These are phyloP conservation scores for Diaporthe sp. DNA, from an alignment of 2,329 filamentous ascomycete species.

Conservation along the genomic window DNA sequence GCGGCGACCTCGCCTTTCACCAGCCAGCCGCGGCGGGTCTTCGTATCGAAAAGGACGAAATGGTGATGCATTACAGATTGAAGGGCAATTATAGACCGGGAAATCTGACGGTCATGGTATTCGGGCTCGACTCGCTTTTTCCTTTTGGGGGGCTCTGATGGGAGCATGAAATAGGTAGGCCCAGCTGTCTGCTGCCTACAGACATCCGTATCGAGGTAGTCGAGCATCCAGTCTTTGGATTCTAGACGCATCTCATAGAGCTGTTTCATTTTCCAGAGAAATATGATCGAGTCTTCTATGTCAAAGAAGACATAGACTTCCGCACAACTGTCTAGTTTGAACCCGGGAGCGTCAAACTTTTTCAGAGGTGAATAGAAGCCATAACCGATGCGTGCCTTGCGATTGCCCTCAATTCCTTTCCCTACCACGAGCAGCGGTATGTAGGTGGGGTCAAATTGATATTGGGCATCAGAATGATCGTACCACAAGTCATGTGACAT, in stretches of 20 bases:
- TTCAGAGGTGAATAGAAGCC: background rate
- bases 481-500: background rate
- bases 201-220: background rate
- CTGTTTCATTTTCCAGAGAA: background rate
- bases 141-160: background rate
- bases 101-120: background rate
- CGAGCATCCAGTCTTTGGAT: background rate
- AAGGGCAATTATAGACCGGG: background rate
- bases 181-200: background rate
- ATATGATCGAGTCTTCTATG: background rate
- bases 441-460: background rate
- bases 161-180: background rate
- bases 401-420: background rate
- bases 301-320: background rate
- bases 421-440: background rate
- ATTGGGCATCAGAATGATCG: background rate
- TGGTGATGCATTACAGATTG: rapidly evolving
- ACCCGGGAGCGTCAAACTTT: background rate
- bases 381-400: background rate
- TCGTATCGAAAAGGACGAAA: background rate
- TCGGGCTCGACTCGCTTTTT: background rate
- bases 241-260: background rate
- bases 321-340: background rate
- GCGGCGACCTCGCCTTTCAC: background rate
- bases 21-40: background rate